These are phyloP conservation scores for Cyclaneusma minus DNA, from an alignment of 2,329 filamentous ascomycete genomes.

Conservation along the genomic window DNA sequence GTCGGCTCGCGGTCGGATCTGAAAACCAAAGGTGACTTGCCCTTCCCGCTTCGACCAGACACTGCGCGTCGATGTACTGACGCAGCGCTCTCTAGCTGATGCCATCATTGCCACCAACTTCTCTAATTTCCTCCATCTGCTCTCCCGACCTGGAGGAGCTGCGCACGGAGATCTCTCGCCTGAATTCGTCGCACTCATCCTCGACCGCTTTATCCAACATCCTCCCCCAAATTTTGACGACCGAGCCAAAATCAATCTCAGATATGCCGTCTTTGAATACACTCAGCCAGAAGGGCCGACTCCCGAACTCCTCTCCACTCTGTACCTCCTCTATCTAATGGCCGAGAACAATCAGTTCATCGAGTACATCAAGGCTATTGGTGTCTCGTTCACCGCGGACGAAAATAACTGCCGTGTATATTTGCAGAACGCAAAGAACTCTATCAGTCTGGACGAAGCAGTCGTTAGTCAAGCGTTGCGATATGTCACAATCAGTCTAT, in stretches of 20 bases:
- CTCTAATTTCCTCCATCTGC: slow-evolving; percentile 58
- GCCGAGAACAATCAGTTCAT: slow-evolving; percentile 43
- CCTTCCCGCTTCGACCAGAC: background rate
- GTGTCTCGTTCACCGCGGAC: slow-evolving; percentile 59
- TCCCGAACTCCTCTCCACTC: slow-evolving; percentile 55
- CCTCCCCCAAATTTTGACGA: slow-evolving; percentile 77
- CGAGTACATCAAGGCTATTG: slow-evolving; percentile 57
- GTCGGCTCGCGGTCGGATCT: slow-evolving; percentile 66
- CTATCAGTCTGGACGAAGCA: slow-evolving; percentile 56
- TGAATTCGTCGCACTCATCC: slow-evolving; percentile 59
- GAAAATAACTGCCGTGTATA: slow-evolving; percentile 47
- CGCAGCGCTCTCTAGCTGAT: slow-evolving; percentile 45
- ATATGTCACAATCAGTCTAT: slow-evolving; percentile 43
- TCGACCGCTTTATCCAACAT: slow-evolving; percentile 77
- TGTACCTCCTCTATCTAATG: slow-evolving; percentile 54
- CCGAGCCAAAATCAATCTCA: slow-evolving; percentile 53
- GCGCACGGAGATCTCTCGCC: slow-evolving; percentile 51
- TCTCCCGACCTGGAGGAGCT: slow-evolving; percentile 48
- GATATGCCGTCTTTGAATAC: slow-evolving; percentile 51
- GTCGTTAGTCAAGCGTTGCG: slow-evolving; percentile 71
- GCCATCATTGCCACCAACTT: slow-evolving; percentile 76
- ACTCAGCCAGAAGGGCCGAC: slow-evolving; percentile 44
- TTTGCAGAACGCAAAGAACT: slow-evolving; percentile 35
- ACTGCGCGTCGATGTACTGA: slow-evolving; percentile 6
- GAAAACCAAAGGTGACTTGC: slow-evolving; percentile 64